Evolutionary conservation across 352 stramenopile genomes (phyloP).

Genomic region (Globisporangium alternatum): DNA sequence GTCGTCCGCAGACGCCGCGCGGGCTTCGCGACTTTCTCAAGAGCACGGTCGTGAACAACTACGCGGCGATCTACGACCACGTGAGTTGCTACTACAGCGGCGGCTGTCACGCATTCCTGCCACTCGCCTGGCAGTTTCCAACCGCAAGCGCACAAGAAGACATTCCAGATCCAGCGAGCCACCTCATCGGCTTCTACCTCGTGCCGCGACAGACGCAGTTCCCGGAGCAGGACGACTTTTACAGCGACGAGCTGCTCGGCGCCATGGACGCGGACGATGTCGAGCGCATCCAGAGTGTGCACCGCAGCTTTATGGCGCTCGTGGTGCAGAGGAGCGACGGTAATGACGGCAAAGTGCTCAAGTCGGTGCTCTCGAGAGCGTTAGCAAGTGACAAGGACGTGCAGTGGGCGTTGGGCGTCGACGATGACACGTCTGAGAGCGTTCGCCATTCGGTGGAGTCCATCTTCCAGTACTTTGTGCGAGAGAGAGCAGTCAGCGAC

Average conservation of each 20-base stretch:
- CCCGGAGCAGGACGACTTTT: slow-evolving; percentile 46
- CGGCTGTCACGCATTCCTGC: slow-evolving; percentile 40
- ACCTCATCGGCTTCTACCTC: slow-evolving; percentile 56
- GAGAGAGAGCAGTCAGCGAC: neutral
- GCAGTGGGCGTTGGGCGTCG: slow-evolving; percentile 16
- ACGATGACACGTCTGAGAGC: neutral
- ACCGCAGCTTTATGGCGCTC: slow-evolving; percentile 29
- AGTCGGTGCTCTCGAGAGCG: slow-evolving; percentile 6
- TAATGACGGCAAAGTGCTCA: slow-evolving; percentile 8
- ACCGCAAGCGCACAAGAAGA: neutral
- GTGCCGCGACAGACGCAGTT: slow-evolving; percentile 60
- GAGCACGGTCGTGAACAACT: slow-evolving; percentile 30
- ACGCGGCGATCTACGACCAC: slow-evolving; percentile 32
- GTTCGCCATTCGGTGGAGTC: neutral
- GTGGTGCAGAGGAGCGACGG: slow-evolving; percentile 19
- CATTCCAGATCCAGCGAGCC: slow-evolving; percentile 42
- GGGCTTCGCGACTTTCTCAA: slow-evolving; percentile 30
- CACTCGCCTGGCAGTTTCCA: slow-evolving; percentile 42
- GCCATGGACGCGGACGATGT: slow-evolving; percentile 32
- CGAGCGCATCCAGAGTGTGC: slow-evolving; percentile 23
- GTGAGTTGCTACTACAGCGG: slow-evolving; percentile 51
- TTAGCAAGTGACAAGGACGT: slow-evolving; percentile 2
- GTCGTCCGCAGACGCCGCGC: neutral
- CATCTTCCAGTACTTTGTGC: slow-evolving; percentile 16
- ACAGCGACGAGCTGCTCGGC: slow-evolving; percentile 39